Percentiles rank a stretch among this genome's conserved stretches.
Conservation (phyloP, 2,329 filamentous ascomycete genomes). For the Whalleya microplaca region DNA sequence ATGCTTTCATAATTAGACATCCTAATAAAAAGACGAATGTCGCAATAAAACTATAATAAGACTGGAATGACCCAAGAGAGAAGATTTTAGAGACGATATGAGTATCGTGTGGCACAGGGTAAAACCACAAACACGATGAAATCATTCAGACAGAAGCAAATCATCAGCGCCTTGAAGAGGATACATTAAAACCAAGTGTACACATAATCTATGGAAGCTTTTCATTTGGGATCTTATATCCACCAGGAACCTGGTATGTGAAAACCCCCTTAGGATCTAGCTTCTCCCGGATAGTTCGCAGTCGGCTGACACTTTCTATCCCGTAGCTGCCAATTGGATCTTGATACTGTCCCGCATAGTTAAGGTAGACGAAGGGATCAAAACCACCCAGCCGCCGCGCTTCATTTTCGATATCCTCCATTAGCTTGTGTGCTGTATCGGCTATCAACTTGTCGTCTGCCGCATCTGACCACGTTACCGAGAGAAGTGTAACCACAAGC, state of each 20-base stretch:
- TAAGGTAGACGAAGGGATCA: conserved; percentile 26
- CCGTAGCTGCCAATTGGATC: conserved; percentile 27
- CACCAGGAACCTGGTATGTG: conserved; percentile 18
- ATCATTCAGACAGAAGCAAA: no score
- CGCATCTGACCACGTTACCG: conserved; percentile 3
- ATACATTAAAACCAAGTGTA: no score
- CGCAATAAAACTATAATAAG: no score
- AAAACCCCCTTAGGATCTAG: conserved; percentile 23
- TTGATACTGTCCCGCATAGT: conserved; percentile 26
- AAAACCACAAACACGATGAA: no score
- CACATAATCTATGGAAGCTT: background rate
- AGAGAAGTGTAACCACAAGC: conserved; percentile 8
- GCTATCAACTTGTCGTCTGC: conserved; percentile 9
- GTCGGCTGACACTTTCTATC: conserved; percentile 6
- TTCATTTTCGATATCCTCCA: conserved; percentile 3
- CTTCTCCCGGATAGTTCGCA: conserved; percentile 6
- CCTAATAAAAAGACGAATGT: no score
- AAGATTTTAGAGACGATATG: no score
- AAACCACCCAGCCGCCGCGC: conserved; percentile 15
- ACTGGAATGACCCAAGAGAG: no score
- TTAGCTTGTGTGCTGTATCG: conserved; percentile 5
- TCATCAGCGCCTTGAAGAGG: no score
- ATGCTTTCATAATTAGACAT: no score
- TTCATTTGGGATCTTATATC: conserved; percentile 21
- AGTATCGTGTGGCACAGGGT: no score